Evolutionary conservation across 805 yeast genomes (phyloP), one percentile per base, ranked within the genome.

Genomic region (Sugiyamaella boreocaroliniensis): DNA sequence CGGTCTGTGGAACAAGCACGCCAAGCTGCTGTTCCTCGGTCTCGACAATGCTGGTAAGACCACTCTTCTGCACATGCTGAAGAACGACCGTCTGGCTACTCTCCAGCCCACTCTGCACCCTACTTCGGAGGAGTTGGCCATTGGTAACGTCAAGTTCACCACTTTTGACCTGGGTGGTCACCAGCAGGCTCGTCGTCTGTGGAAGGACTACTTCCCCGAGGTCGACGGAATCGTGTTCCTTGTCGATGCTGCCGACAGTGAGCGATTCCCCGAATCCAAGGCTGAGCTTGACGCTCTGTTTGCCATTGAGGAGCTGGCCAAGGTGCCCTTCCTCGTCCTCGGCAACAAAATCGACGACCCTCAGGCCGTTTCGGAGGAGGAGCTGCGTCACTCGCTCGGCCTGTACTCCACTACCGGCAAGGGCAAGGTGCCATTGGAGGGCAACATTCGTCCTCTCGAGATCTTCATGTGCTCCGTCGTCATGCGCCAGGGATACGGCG

Each of bases 181-280:
- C 76, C 85, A 81, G 71, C 97, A 92, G 74, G 98, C 99, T 48
- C 90, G 99, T 75, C 89, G 99, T 74, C 82, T 93, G 68, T 93
- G 99, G 99, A 90, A 90, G 69, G 98, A 93, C 71, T 93, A 93
- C 72, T 93, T 93, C 85, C 99, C 99, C 55, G 99, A 93, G 74
- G 99, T 93, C 48, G 87, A 89, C 71, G 99, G 97, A 52, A 93
- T 93, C 61, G 98, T 93, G 32, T 93, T 86, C 71, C 76, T 93
- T 55, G 97, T 93, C 32, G 99, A 93, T 70, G 95, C 96, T 52
- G 98, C 98, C 52, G 99, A 93, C 68, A 84, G 93, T 40, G 96
- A 85, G 69, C 85, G 99, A 72, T 86, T 93, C 64, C 86, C 86
- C 61, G 99, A 93, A 76, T 86, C 96, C 57, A 86, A 87, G 73